Conservation (phyloP, 495 filamentous ascomycete genomes). For the Tuber borchii region DNA sequence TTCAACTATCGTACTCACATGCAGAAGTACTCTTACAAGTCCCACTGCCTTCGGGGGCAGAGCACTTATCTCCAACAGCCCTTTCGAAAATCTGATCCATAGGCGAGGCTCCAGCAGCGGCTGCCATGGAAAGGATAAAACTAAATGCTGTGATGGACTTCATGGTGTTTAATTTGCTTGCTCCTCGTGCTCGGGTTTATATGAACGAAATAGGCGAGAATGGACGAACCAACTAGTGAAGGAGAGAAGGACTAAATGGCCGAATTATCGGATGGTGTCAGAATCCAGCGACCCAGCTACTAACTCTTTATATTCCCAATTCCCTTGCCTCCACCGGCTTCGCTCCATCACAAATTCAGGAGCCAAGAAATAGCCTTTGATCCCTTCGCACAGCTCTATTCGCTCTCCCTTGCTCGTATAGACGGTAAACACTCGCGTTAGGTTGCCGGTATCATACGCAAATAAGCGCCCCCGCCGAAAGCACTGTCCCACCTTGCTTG, state of each 20-base stretch:
- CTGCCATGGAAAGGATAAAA: background rate
- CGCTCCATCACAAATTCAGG: background rate
- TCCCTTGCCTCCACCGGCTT: background rate
- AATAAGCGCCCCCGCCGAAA: background rate
- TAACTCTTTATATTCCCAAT: background rate
- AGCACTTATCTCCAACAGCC: constrained; percentile 5
- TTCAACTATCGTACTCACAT: background rate
- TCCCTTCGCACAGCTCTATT: background rate
- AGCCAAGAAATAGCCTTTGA: background rate
- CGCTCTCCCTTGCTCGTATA: background rate
- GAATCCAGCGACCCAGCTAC: background rate
- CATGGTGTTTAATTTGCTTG: background rate
- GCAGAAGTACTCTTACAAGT: background rate
- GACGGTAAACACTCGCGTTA: background rate
- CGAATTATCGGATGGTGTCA: background rate
- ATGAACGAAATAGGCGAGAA: background rate
- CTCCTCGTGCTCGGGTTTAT: background rate
- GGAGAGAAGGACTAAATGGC: background rate
- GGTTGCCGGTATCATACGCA: background rate
- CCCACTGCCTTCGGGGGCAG: background rate
- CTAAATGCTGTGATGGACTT: background rate
- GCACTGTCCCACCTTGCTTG: background rate
- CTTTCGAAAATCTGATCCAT: constrained; percentile 8
- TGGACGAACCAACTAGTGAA: background rate
- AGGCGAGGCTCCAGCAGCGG: background rate